These are phyloP conservation scores for Crithidia mellificae DNA, from an alignment of 208 protist genomes.

Conservation along the genomic window DNA sequence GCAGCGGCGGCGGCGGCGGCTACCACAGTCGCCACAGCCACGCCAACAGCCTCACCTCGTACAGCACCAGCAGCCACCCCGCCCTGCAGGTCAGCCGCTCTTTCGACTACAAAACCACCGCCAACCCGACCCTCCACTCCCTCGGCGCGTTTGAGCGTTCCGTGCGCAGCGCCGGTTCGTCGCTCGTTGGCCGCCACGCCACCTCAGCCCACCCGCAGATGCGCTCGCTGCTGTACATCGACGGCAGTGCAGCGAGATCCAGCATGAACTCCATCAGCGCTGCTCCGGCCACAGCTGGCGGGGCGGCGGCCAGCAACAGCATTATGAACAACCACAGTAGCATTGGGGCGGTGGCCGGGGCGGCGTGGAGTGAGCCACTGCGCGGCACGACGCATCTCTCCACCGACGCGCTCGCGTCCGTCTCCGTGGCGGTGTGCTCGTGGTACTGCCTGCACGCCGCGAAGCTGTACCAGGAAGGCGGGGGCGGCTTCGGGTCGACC, in stretches of 20 bases:
- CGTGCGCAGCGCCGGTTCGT: conserved; percentile 25
- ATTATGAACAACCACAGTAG: too few species aligned
- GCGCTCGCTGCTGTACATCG: conserved; percentile 13
- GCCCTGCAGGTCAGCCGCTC: conserved; percentile 35
- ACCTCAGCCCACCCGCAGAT: conserved; percentile 1
- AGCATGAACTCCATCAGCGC: conserved; percentile 20
- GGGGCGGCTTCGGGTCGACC: neutral
- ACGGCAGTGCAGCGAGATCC: conserved; percentile 4
- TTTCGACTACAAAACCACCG: conserved; percentile 35
- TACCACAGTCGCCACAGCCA: conserved; percentile 10
- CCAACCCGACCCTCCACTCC: conserved; percentile 31
- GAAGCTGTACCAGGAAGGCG: conserved; percentile 28
- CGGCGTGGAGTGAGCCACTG: neutral
- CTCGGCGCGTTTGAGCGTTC: conserved; percentile 25
- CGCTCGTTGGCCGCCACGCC: neutral
- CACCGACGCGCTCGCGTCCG: too few species aligned
- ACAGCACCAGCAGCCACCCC: conserved; percentile 23
- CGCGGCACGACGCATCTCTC: too few species aligned
- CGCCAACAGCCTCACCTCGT: conserved; percentile 22
- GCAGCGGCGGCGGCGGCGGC: neutral
- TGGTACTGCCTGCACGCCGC: conserved; percentile 59
- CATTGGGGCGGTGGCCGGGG: too few species aligned
- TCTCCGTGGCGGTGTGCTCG: conserved; percentile 17
- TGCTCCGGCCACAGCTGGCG: conserved; percentile 3
- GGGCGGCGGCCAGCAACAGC: too few species aligned